Base-by-base conservation (phyloP, 1,284 basidiomycete species). In the Puccinia horiana region DNA sequence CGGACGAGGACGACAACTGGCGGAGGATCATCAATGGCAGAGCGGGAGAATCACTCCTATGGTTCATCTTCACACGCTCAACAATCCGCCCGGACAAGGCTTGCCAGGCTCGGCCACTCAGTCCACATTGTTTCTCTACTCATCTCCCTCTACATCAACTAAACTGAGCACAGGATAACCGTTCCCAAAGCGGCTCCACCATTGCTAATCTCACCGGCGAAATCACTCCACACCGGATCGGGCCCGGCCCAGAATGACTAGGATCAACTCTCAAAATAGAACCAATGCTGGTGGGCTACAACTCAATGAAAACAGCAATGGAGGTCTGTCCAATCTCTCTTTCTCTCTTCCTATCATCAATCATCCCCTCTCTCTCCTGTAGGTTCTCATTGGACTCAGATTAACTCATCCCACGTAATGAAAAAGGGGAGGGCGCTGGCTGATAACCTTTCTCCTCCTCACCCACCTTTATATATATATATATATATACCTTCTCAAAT, bases 351-450 rank as follows among this genome's bases (percentile, higher is more conserved):
- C 35, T 8, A 23, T 47, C 5, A 9, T 14, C 6, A 40, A 16
- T 40, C 40, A 12, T 8, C 8, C 26, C n/a, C 44, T 9, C 32
- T 23, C 70, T 37, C 20, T n/a, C n/a, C n/a, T n/a, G n/a, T n/a
- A 75, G 49, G 54, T 61, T 58, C 73, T 20, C 73, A 56, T 75
- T 75, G 73, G 73, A n/a, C 52, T 20, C 73, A 75, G 54, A 75
- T 75, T 12, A 44, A 40, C n/a, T 44, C 73, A 9, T 61, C 73
- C 0, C 73, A 75, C 35, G 54, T 40, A 37, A 75, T 75, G 73
- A 75, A 75, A 75, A 52, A 32, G 73, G 61, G 32, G 73, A 75
- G 44, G 73, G 73, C 12, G 54, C 35, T 14, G 40, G 54, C 37
- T 16, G 54, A 58, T 74, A 37, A 61, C n/a, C n/a, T n/a, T n/a